Conservation (phyloP, 257 asterid genomes). For the Solanum boliviense region DNA sequence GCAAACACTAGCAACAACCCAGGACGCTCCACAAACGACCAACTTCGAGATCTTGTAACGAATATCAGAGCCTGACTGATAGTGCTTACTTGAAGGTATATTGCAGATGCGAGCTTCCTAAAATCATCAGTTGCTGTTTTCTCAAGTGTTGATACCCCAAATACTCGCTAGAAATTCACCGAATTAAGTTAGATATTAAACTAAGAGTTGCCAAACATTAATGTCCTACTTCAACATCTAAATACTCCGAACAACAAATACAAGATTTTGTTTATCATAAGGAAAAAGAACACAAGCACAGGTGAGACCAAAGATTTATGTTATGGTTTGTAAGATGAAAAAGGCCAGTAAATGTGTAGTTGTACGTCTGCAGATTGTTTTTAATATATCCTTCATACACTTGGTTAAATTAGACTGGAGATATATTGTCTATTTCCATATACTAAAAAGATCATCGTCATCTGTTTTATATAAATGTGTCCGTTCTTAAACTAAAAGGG, state of each 20-base stretch:
- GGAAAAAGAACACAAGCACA: not conserved
- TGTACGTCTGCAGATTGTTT: not conserved
- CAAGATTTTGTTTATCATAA: not conserved
- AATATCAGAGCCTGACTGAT: slow-evolving; percentile 94
- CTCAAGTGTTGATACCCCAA: slow-evolving; percentile 89
- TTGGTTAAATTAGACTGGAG: not conserved
- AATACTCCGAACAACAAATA: not conserved
- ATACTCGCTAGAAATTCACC: slow-evolving; percentile 32
- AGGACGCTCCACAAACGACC: slow-evolving; percentile 94
- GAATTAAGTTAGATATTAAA: not conserved
- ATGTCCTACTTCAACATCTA: not conserved
- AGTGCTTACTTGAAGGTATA: slow-evolving; percentile 95
- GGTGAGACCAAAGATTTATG: not conserved
- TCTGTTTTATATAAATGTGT: not conserved
- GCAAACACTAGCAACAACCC: slow-evolving; percentile 79
- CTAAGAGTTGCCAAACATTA: not conserved
- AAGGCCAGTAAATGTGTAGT: not conserved
- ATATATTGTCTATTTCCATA: not conserved
- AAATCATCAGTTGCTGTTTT: slow-evolving; percentile 87
- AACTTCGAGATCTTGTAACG: slow-evolving; percentile 86
- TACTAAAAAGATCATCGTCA: not conserved
- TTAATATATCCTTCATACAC: not conserved
- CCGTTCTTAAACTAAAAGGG: not conserved
- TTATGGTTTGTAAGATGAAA: not conserved
- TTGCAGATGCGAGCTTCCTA: slow-evolving; percentile 90